Conservation (phyloP, 768 basidiomycete species). For the Hebeloma cylindrosporum region DNA sequence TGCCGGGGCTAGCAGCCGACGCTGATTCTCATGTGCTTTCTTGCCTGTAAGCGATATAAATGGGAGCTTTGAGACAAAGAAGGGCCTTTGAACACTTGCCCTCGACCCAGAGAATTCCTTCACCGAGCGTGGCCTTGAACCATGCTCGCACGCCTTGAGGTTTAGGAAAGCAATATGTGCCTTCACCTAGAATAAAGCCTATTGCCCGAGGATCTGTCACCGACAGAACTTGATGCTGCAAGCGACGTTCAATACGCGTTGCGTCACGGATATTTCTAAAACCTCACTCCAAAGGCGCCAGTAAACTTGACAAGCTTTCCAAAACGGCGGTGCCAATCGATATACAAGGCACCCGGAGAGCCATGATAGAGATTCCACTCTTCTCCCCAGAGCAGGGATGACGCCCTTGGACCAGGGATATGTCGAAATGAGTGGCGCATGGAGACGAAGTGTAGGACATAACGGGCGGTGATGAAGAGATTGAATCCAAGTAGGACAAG, state of each 20-base stretch:
- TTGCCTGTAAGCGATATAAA: conserved; percentile 44
- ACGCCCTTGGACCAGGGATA: conserved; percentile 50
- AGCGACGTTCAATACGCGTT: conserved; percentile 7
- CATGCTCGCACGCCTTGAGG: conserved; percentile 61
- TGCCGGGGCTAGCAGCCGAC: conserved; percentile 54
- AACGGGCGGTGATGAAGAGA: conserved; percentile 31
- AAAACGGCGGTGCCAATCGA: conserved; percentile 51
- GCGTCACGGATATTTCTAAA: conserved; percentile 1
- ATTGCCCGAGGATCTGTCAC: conserved; percentile 56
- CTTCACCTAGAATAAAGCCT: conserved; percentile 53
- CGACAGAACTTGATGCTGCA: conserved; percentile 56
- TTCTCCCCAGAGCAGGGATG: conserved; percentile 60
- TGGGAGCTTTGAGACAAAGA: too few relatives aligned
- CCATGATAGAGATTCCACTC: conserved; percentile 55
- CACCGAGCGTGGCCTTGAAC: conserved; percentile 60
- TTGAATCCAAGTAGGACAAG: conserved; percentile 29
- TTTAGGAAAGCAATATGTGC: conserved; percentile 60
- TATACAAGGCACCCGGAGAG: conserved; percentile 53
- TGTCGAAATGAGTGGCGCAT: conserved; percentile 36
- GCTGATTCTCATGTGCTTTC: conserved; percentile 55
- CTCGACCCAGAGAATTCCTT: conserved; percentile 69
- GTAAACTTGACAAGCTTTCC: conserved; percentile 56
- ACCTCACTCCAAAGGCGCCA: conserved; percentile 55
- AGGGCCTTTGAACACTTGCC: conserved; percentile 32
- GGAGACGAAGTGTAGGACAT: conserved; percentile 34